Evolutionary conservation across 2,329 filamentous ascomycete species (phyloP).

Genomic region (Fusarium virguliforme): DNA sequence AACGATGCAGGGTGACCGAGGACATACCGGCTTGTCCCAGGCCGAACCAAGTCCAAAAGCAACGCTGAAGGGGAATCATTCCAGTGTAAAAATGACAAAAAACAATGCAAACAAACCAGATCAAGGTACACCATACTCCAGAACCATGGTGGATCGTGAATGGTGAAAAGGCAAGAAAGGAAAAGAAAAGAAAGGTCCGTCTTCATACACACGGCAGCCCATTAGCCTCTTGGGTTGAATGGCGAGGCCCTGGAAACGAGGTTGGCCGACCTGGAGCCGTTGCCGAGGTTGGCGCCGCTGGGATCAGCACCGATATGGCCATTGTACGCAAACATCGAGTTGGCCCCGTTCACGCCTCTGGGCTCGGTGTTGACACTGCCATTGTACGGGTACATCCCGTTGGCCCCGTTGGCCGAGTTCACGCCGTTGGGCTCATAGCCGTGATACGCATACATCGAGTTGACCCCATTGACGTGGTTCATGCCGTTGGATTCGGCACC

Average conservation of each 20-base stretch:
- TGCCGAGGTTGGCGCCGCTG: background rate
- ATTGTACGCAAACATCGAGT: background rate
- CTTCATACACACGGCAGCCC: background rate
- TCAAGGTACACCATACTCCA: background rate
- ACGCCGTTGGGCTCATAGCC: no score
- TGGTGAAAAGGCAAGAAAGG: background rate
- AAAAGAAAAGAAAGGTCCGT: background rate
- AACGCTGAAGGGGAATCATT: slow-evolving; percentile 42
- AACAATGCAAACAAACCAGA: background rate
- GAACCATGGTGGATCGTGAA: slow-evolving; percentile 4
- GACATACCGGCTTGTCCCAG: slow-evolving; percentile 15
- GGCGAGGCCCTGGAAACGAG: background rate
- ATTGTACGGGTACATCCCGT: slow-evolving; percentile 44
- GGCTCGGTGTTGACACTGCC: background rate
- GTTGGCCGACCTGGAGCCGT: background rate
- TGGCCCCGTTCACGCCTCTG: background rate
- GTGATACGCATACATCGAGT: no score
- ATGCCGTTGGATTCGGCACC: no score
- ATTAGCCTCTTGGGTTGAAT: slow-evolving; percentile 1
- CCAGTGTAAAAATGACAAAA: background rate
- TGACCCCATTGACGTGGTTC: no score
- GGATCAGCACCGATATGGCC: background rate
- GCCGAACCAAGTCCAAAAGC: slow-evolving; percentile 9
- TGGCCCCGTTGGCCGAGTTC: slow-evolving; percentile 42
- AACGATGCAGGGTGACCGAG: slow-evolving; percentile 24